These are phyloP conservation scores for Coemansia sp. DNA, from an alignment of 192 early-diverging fungal species.

Conservation along the genomic window DNA sequence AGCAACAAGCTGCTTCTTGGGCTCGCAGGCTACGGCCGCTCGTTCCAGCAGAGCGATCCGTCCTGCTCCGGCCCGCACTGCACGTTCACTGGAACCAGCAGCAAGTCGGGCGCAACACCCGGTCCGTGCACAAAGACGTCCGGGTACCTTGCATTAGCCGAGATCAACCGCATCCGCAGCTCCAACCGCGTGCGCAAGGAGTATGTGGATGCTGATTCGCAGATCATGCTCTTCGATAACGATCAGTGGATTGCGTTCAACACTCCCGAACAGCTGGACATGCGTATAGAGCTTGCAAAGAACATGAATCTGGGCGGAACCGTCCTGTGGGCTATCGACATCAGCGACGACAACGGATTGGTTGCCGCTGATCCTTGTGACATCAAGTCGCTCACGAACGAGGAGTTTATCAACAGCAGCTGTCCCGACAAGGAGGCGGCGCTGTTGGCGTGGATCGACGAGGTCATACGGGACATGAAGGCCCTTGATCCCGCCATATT, in stretches of 20 bases:
- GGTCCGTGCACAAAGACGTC: constrained; percentile 9
- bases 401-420: not conserved
- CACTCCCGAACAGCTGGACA: constrained; percentile 1
- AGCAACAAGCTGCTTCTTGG: constrained; percentile 29
- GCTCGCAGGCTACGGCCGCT: constrained; percentile 15
- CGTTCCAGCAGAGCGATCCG: constrained; percentile 7
- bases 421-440: constrained; percentile 5
- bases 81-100: constrained; percentile 9
- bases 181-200: not conserved
- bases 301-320: constrained; percentile 3
- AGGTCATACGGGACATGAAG: not conserved
- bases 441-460: not conserved
- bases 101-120: not conserved
- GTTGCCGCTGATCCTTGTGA: not conserved
- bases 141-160: constrained; percentile 1
- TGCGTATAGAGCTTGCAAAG: not conserved
- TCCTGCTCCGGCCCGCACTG: not conserved
- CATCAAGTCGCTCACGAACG: not conserved
- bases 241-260: constrained; percentile 21
- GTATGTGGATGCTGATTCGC: not conserved
- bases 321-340: not conserved
- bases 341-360: not conserved
- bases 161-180: constrained; percentile 6
- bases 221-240: constrained; percentile 16
- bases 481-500: not conserved